Conservation (phyloP, 352 stramenopile genomes). For the Phytophthora ramorum region DNA sequence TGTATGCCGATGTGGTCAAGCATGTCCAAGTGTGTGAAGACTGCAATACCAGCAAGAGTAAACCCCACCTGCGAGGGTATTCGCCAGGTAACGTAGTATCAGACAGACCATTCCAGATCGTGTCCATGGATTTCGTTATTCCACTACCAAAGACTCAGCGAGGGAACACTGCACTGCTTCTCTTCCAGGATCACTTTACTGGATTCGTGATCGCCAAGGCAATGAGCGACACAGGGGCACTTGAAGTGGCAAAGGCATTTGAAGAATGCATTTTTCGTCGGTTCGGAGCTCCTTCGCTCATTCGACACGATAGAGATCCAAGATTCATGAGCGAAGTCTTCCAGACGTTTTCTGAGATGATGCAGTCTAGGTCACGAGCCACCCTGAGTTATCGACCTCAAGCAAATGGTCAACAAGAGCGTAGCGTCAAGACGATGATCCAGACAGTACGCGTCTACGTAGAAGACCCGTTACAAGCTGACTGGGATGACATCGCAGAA, state of each 20-base stretch:
- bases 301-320: not conserved
- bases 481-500: not conserved
- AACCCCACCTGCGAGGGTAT: not conserved
- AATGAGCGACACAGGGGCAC: not conserved
- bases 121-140: not conserved
- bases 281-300: not conserved
- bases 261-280: not conserved
- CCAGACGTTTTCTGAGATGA: too few species aligned
- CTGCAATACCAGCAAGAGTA: not conserved
- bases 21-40: not conserved
- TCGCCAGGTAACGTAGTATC: constrained; percentile 6
- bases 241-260: not conserved
- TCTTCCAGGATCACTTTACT: not conserved
- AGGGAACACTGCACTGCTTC: not conserved
- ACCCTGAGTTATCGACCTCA: not conserved
- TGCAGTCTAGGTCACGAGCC: not conserved
- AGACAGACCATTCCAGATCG: not conserved
- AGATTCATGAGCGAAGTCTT: too few species aligned
- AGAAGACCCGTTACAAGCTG: not conserved
- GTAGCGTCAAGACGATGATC: not conserved
- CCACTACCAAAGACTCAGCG: not conserved
- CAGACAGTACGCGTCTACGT: not conserved
- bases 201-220: not conserved
- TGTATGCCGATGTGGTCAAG: constrained; percentile 14
- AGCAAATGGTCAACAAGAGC: not conserved